A percentile compares a stretch with the other conserved stretches of the same genome.
Evolutionary conservation across 2,329 filamentous ascomycete species (phyloP).

Genomic region (Botrytis fabae): DNA sequence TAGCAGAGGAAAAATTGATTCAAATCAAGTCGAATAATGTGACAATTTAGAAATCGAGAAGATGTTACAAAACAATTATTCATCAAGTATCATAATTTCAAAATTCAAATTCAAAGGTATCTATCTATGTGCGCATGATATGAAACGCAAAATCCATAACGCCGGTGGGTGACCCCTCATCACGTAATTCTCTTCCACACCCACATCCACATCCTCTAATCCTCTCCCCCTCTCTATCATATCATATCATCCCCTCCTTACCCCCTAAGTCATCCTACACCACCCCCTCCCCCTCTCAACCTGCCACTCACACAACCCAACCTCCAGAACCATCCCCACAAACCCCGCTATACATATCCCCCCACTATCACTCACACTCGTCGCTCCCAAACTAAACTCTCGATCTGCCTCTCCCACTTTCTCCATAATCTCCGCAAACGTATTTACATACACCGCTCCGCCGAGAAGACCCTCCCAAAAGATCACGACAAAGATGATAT

Average conservation of each 20-base stretch:
- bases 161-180: neutral
- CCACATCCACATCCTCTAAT: neutral
- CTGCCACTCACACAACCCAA: slow-evolving; percentile 80
- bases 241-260: neutral
- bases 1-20: too few relatives aligned
- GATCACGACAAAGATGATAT: slow-evolving; percentile 78
- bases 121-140: neutral
- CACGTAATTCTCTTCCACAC: neutral
- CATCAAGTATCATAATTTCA: too few relatives aligned
- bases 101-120: neutral
- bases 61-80: neutral
- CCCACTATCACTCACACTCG: slow-evolving; percentile 86
- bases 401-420: slow-evolving; percentile 73
- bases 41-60: neutral
- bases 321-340: slow-evolving; percentile 79
- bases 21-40: too few relatives aligned
- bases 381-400: slow-evolving; percentile 88
- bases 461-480: slow-evolving; percentile 96
- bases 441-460: slow-evolving; percentile 91
- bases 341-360: slow-evolving; percentile 90
- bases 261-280: slow-evolving; percentile 49
- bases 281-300: slow-evolving; percentile 75
- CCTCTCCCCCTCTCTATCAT: neutral
- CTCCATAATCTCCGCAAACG: slow-evolving; percentile 91
- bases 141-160: neutral